A percentile compares a stretch with the other conserved stretches of the same genome.
These are phyloP conservation scores for Aspergillus udagawae DNA, from an alignment of 2,329 filamentous ascomycete genomes.

Conservation along the genomic window DNA sequence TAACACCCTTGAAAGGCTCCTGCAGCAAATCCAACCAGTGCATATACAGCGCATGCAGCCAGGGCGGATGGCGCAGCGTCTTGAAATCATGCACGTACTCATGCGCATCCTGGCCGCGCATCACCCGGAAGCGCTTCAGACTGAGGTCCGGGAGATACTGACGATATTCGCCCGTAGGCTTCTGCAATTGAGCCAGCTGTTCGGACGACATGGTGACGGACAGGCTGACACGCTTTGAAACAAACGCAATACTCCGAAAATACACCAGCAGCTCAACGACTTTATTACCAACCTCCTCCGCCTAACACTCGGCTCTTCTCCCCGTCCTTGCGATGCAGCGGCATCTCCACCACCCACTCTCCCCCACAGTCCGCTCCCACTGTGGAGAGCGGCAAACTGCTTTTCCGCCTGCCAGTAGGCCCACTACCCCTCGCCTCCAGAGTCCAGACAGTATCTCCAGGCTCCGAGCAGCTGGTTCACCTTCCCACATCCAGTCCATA, in stretches of 20 bases:
- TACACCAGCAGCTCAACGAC: not conserved
- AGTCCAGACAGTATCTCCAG: too few relatives aligned
- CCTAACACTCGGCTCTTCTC: too few relatives aligned
- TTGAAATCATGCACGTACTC: conserved; percentile 61
- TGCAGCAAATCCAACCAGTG: conserved; percentile 56
- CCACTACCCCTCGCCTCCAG: too few relatives aligned
- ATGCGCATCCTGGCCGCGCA: conserved; percentile 59
- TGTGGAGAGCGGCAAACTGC: conserved; percentile 13
- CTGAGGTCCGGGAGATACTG: conserved; percentile 60
- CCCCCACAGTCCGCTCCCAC: conserved; percentile 9
- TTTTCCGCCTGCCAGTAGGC: conserved; percentile 5
- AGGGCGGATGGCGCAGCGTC: conserved; percentile 58
- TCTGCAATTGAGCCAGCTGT: conserved; percentile 1
- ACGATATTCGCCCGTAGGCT: conserved; percentile 46
- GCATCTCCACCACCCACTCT: not conserved
- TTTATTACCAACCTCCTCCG: not conserved
- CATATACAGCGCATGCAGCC: conserved; percentile 59
- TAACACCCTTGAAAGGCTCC: conserved; percentile 69
- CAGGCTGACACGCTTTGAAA: not conserved
- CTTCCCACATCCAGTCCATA: too few relatives aligned
- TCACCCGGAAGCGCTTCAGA: conserved; percentile 58
- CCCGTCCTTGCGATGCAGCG: too few relatives aligned
- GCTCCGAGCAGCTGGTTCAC: too few relatives aligned
- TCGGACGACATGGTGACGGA: conserved; percentile 4
- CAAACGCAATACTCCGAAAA: not conserved